Evolutionary conservation across 2,329 filamentous ascomycete species (phyloP).

Genomic region (Penicillium sp.): DNA sequence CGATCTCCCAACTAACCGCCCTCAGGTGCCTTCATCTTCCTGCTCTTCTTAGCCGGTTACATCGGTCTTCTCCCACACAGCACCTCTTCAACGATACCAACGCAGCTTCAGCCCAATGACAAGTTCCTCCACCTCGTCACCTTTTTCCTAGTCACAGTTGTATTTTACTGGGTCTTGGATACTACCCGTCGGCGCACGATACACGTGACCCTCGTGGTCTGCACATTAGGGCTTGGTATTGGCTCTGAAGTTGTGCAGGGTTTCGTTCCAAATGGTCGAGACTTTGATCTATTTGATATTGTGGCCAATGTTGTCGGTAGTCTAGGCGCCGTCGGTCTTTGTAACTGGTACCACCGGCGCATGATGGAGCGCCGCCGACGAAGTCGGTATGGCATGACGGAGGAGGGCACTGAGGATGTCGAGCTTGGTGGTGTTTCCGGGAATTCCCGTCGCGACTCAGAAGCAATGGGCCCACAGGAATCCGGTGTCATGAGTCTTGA

Average conservation of each 20-base stretch:
- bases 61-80: conserved; percentile 66
- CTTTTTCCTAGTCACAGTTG: conserved; percentile 80
- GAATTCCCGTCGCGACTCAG: conserved; percentile 37
- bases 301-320: conserved; percentile 83
- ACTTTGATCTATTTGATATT: conserved; percentile 79
- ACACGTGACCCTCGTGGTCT: conserved; percentile 77
- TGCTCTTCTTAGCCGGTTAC: conserved; percentile 74
- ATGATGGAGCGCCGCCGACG: conserved; percentile 86
- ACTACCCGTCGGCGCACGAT: conserved; percentile 80
- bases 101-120: conserved; percentile 68
- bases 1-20: conserved; percentile 9
- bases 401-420: conserved; percentile 56
- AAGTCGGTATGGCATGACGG: conserved; percentile 69
- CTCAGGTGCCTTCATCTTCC: conserved; percentile 61
- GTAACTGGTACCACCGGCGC: conserved; percentile 88
- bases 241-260: conserved; percentile 58
- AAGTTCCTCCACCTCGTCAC: conserved; percentile 83
- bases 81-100: conserved; percentile 37
- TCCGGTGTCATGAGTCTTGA: conserved; percentile 67
- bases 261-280: conserved; percentile 68
- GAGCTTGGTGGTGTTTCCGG: conserved; percentile 64
- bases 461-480: conserved; percentile 55
- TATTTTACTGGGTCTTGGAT: conserved; percentile 97
- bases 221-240: conserved; percentile 60
- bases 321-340: conserved; percentile 66